These are phyloP conservation scores for Podospora appendiculata DNA, from an alignment of 495 filamentous ascomycete genomes.

Conservation along the genomic window DNA sequence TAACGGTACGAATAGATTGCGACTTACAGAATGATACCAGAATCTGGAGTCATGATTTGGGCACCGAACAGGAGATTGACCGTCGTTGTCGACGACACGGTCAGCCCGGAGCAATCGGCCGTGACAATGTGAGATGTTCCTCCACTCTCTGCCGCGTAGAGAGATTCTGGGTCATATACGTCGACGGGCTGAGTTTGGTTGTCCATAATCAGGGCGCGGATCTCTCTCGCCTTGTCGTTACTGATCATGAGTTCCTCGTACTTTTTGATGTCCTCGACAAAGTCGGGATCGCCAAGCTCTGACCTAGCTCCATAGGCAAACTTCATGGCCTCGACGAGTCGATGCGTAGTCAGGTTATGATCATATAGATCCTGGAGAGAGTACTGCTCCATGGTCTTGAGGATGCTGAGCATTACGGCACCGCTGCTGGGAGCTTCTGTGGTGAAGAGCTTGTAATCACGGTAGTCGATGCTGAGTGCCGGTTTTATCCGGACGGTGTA, in stretches of 20 bases:
- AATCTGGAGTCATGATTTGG: conserved; percentile 69
- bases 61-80: conserved; percentile 82
- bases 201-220: conserved; percentile 65
- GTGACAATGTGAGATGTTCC: conserved; percentile 73
- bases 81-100: conserved; percentile 70
- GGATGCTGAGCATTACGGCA: conserved; percentile 57
- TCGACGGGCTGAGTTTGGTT: conserved; percentile 55
- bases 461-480: conserved; percentile 59
- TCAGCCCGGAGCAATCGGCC: conserved; percentile 59
- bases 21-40: conserved; percentile 52
- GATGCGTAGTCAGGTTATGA: conserved; percentile 55
- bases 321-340: conserved; percentile 77
- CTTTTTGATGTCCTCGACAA: conserved; percentile 49
- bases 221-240: conserved; percentile 43
- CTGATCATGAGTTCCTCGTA: conserved; percentile 51
- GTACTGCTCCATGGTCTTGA: conserved; percentile 77
- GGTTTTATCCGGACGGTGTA: conserved; percentile 59
- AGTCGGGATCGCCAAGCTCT: conserved; percentile 72
- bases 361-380: conserved; percentile 26
- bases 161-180: conserved; percentile 55
- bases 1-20: conserved; percentile 3
- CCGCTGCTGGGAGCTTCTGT: conserved; percentile 69
- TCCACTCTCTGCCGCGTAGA: conserved; percentile 38
- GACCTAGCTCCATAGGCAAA: conserved; percentile 71
- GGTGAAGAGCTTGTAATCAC: conserved; percentile 58